Evolutionary conservation across 2,329 filamentous ascomycete genomes (phyloP), one percentile per base, ranked within the genome.

Genomic region (Ceratocystis diversiconidia): DNA sequence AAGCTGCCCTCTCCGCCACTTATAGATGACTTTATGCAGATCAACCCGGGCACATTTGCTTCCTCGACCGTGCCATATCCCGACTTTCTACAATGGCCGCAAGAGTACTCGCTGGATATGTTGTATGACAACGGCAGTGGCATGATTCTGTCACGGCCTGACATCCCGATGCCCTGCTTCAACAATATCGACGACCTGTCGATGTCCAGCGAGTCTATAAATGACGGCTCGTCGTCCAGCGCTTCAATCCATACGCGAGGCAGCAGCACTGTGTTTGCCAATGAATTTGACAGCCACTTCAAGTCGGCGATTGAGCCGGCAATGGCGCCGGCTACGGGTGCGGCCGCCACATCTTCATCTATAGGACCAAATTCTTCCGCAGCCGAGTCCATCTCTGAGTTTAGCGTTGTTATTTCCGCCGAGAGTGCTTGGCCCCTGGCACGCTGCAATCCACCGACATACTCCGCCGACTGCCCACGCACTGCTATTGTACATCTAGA

Each of bases 401-500:
- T 79, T 50, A 75, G 79, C 59, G 77, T 76, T 0, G 75, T 81
- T 15, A 73, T 80, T 12, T 76, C 76, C 1, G 76, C 79, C 0
- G 79, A 82, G 68, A 75, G 75, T 1, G 77, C 76, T 0, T 82
- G 80, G 80, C 79, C 79, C 12, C 70, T 82, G 36, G 80, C 79
- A 2, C 75, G 79, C 19, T 82, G 80, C 70, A 82, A 78, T 66
- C 77, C 76, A 0, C 75, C 75, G 1, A 72, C 76, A 12, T 79
- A 74, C 68, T 78, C 78, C 0, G 76, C 73, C 1, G 71, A 73
- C 1, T 81, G 79, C 62, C 79, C 78, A 0, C 75, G 77, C 3
- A 82, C 80, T 6, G 79, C 79, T 3, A 79, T 80, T 43, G 74
- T 80, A 28, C 79, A 82, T 67, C 73, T 82, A 0, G 79, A 81